A percentile compares a stretch with the other conserved stretches of the same genome.
phyloP scores from a whole-genome alignment of 257 asterid genomes.

The Leptodermis oblonga region DNA sequence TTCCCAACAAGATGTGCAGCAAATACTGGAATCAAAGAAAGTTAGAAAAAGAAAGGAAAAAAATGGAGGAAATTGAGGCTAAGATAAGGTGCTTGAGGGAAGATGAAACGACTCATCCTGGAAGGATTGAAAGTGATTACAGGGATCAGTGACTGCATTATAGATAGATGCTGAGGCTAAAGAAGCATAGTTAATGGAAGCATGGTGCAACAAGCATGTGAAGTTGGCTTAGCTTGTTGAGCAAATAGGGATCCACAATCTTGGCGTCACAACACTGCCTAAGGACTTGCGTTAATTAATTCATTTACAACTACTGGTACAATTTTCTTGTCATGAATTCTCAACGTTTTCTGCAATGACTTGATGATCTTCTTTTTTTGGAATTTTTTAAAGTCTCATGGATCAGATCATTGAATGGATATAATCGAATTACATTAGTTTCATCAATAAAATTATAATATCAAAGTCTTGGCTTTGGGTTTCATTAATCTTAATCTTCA shows the following conservation, averaged over 20 bases:
- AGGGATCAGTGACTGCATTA: constrained; percentile 51
- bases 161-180: constrained; percentile 63
- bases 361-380: too few relatives aligned
- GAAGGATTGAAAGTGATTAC: constrained; percentile 59
- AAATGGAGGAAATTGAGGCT: constrained; percentile 52
- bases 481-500: too few relatives aligned
- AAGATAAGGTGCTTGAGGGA: constrained; percentile 48
- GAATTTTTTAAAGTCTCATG: too few relatives aligned
- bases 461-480: too few relatives aligned
- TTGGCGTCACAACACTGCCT: constrained; percentile 19
- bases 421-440: too few relatives aligned
- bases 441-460: too few relatives aligned
- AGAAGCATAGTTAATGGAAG: constrained; percentile 63
- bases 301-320: too few relatives aligned
- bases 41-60: too few relatives aligned
- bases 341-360: too few relatives aligned
- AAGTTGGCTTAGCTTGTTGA: constrained; percentile 48
- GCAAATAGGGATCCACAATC: constrained; percentile 36
- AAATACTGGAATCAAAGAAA: constrained; percentile 65
- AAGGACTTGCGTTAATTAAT: constrained; percentile 13
- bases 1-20: too few relatives aligned
- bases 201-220: constrained; percentile 50
- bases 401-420: too few relatives aligned
- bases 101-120: constrained; percentile 45
- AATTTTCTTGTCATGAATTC: too few relatives aligned